Conservation (phyloP, 257 asterid genomes). For the Solanum megistacrolobum region DNA sequence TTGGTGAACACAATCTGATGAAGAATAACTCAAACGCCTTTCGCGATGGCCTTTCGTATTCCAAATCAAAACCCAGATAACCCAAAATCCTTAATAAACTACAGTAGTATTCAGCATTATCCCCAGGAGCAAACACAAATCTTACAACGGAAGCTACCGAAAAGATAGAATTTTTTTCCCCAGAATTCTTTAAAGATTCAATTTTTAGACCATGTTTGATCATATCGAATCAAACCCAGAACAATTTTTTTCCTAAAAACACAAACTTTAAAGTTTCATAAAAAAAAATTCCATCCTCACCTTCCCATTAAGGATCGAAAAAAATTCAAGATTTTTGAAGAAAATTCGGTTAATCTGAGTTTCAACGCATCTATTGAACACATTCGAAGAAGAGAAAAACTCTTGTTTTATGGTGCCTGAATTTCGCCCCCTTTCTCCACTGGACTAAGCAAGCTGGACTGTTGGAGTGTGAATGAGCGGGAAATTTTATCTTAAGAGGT, state of each 20-base stretch:
- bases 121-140: background rate
- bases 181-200: background rate
- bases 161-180: background rate
- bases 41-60: background rate
- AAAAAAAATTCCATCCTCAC: background rate
- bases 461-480: constrained; percentile 49
- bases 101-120: background rate
- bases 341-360: background rate
- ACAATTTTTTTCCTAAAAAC: background rate
- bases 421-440: constrained; percentile 32
- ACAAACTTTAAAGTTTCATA: background rate
- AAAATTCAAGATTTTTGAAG: background rate
- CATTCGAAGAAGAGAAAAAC: background rate
- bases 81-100: background rate
- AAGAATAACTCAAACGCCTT: background rate
- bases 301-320: background rate
- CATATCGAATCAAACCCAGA: background rate
- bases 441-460: constrained; percentile 43
- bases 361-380: background rate
- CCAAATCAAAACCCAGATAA: background rate
- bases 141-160: background rate
- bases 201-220: background rate
- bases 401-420: background rate
- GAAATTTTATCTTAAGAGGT: constrained; percentile 34
- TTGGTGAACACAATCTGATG: background rate